Evolutionary conservation across 805 yeast genomes (phyloP).

Genomic region (Zygosaccharomyces pseudorouxii): DNA sequence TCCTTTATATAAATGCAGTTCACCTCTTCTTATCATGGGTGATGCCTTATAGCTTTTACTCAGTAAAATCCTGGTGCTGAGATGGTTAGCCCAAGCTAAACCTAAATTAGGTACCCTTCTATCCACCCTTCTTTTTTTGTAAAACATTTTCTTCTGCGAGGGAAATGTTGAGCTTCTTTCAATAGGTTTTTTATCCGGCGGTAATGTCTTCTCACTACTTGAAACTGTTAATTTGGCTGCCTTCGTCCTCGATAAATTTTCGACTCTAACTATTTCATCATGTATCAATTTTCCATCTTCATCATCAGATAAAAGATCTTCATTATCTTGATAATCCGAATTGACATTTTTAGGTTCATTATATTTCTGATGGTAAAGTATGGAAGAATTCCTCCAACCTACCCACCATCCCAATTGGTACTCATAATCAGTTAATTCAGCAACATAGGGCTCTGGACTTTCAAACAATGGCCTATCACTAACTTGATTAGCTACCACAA

Average conservation of each 20-base stretch:
- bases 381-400: slow-evolving; percentile 62
- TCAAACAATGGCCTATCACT: slow-evolving; percentile 46
- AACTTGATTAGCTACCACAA: slow-evolving; percentile 77
- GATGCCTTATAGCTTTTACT: slow-evolving; percentile 42
- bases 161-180: background rate
- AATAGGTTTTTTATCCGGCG: background rate
- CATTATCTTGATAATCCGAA: slow-evolving; percentile 6
- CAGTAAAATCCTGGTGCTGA: slow-evolving; percentile 47
- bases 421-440: slow-evolving; percentile 40
- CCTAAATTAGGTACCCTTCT: slow-evolving; percentile 52
- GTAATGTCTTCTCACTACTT: background rate
- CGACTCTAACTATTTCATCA: slow-evolving; percentile 13
- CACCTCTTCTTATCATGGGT: slow-evolving; percentile 28
- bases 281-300: slow-evolving; percentile 28
- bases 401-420: slow-evolving; percentile 67
- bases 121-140: slow-evolving; percentile 32
- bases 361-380: slow-evolving; percentile 30
- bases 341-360: slow-evolving; percentile 10
- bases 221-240: background rate
- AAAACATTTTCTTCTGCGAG: background rate
- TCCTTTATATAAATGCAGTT: slow-evolving; percentile 31
- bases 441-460: slow-evolving; percentile 9
- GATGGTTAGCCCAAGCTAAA: slow-evolving; percentile 47
- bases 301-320: slow-evolving; percentile 28
- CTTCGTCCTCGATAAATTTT: background rate